Percentiles rank a stretch among this genome's conserved stretches.
Conservation (phyloP, 768 basidiomycete species). For the Pleurotus salmoneostramineus region DNA sequence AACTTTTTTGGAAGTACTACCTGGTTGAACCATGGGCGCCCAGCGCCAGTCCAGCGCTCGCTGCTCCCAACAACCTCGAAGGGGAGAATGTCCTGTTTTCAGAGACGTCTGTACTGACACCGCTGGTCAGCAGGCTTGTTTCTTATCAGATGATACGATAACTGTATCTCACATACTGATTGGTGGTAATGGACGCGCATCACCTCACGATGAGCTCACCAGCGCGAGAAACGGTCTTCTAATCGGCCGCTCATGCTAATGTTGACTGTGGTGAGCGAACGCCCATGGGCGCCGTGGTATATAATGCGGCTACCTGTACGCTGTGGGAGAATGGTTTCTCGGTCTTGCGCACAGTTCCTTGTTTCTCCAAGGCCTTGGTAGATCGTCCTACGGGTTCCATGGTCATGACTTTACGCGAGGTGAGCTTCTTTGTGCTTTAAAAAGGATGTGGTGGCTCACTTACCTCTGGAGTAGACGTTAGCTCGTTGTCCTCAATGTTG, state of each 20-base stretch:
- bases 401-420: too few species aligned
- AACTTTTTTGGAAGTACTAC: neutral
- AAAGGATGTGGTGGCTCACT: too few species aligned
- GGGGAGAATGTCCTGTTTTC: neutral
- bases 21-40: neutral
- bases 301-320: neutral
- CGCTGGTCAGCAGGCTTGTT: neutral
- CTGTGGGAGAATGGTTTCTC: too few species aligned
- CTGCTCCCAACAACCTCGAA: neutral
- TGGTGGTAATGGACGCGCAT: neutral
- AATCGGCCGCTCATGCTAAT: neutral
- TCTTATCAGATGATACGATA: neutral
- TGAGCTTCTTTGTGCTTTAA: too few species aligned
- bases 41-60: neutral
- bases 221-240: neutral
- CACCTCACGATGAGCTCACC: neutral
- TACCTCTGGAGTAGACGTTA: too few species aligned
- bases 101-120: neutral
- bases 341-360: too few species aligned
- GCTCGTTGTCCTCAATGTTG: too few species aligned
- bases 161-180: neutral
- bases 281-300: neutral
- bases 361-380: too few species aligned
- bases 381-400: too few species aligned
- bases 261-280: neutral